Evolutionary conservation across 306 rosid genomes (phyloP).

Genomic region (Lathyrus aphaca): DNA sequence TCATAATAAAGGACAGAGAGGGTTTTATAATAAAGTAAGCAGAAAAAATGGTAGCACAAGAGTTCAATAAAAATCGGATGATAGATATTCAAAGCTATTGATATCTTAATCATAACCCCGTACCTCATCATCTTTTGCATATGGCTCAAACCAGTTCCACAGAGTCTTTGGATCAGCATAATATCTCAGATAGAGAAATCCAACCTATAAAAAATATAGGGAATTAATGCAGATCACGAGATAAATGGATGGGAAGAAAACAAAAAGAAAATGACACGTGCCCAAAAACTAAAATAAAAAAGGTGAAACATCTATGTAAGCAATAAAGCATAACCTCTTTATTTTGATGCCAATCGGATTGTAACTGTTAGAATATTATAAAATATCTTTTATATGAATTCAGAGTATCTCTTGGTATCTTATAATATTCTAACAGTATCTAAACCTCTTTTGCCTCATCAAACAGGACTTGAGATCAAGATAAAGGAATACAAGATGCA

Average conservation of each 20-base stretch:
- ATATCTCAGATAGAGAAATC: slow-evolving; percentile 96
- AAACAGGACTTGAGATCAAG: slow-evolving; percentile 9
- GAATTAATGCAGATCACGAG: slow-evolving; percentile 22
- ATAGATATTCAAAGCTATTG: slow-evolving; percentile 23
- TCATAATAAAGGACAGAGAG: background rate
- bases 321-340: slow-evolving; percentile 30
- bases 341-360: slow-evolving; percentile 31
- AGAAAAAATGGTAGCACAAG: slow-evolving; percentile 3
- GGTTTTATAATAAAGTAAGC: background rate
- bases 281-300: slow-evolving; percentile 4
- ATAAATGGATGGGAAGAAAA: slow-evolving; percentile 9
- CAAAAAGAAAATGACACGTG: slow-evolving; percentile 9
- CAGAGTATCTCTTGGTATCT: too few relatives aligned
- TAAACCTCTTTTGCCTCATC: slow-evolving; percentile 17
- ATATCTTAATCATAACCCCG: slow-evolving; percentile 29
- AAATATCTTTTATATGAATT: too few relatives aligned
- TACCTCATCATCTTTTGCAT: slow-evolving; percentile 91
- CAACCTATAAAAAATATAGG: slow-evolving; percentile 60
- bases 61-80: slow-evolving; percentile 17
- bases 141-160: slow-evolving; percentile 96
- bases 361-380: background rate
- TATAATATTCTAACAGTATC: background rate
- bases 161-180: slow-evolving; percentile 88
- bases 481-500: slow-evolving; percentile 26
- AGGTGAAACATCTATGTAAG: background rate